Conservation (phyloP, 2,329 filamentous ascomycete genomes). For the Aspergillus sp. region DNA sequence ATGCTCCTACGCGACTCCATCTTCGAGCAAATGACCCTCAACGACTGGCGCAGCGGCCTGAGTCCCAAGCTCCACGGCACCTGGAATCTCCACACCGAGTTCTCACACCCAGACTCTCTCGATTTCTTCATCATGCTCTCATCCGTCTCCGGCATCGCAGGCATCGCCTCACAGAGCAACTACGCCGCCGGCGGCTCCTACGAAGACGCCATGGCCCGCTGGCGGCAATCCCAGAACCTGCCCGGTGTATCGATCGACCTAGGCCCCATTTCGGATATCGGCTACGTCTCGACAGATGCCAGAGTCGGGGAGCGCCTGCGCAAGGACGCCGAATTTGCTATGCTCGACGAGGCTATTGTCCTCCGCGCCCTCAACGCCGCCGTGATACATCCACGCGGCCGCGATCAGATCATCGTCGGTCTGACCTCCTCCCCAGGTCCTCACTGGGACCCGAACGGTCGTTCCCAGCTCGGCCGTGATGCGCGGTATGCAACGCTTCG, state of each 20-base stretch:
- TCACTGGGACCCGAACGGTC: neutral
- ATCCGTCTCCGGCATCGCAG: constrained; percentile 38
- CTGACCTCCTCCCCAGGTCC: neutral
- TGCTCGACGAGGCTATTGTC: neutral
- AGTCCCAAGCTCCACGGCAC: constrained; percentile 19
- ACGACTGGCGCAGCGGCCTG: constrained; percentile 8
- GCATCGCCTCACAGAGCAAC: constrained; percentile 29
- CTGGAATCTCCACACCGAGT: constrained; percentile 20
- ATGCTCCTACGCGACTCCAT: constrained; percentile 20
- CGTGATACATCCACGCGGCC: neutral
- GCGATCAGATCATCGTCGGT: neutral
- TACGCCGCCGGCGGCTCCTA: constrained; percentile 36
- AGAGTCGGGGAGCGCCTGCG: neutral
- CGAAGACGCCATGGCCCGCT: constrained; percentile 32
- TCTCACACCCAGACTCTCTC: constrained; percentile 38
- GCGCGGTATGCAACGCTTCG: constrained; percentile 10
- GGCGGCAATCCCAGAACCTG: constrained; percentile 22
- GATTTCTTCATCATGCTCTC: constrained; percentile 66
- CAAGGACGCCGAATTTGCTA: neutral
- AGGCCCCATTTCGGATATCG: constrained; percentile 13
- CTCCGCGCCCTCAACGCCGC: neutral
- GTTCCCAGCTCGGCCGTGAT: neutral
- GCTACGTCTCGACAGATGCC: constrained; percentile 5
- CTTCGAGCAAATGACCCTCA: constrained; percentile 17
- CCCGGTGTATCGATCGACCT: constrained; percentile 25